phyloP scores from a whole-genome alignment of 345 rosid species.

The Syzygium grande region DNA sequence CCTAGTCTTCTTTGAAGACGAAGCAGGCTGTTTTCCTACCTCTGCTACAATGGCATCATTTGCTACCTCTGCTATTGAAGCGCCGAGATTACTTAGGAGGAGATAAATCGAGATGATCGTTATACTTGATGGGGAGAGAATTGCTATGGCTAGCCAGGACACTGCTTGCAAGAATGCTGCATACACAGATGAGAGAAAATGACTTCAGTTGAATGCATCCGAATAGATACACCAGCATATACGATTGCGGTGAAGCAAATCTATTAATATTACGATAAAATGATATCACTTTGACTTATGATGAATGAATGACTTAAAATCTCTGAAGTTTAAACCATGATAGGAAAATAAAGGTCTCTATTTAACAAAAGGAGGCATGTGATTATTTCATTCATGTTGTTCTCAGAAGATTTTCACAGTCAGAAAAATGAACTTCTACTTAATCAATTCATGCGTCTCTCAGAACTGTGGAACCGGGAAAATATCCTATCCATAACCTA shows the following conservation, averaged over 20 bases:
- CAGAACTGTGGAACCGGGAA: not conserved
- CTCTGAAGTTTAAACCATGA: not conserved
- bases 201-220: not conserved
- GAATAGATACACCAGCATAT: not conserved
- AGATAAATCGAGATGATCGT: conserved; percentile 49
- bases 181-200: not conserved
- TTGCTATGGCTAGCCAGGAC: conserved; percentile 71
- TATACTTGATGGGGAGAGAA: conserved; percentile 47
- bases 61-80: conserved; percentile 85
- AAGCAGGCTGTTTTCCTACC: conserved; percentile 29
- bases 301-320: not conserved
- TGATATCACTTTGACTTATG: not conserved
- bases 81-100: conserved; percentile 81
- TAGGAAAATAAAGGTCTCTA: not conserved
- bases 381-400: not conserved
- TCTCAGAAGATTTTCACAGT: not conserved
- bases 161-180: conserved; percentile 81
- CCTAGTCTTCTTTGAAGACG: conserved; percentile 19
- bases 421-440: not conserved
- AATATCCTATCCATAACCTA: not conserved
- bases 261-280: not conserved
- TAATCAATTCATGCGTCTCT: not conserved
- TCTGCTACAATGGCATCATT: conserved; percentile 96
- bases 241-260: not conserved
- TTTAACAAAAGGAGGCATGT: not conserved